Evolutionary conservation across 805 yeast species (phyloP), one percentile per base, ranked within the genome.

Genomic region (Metschnikowia borealis): DNA sequence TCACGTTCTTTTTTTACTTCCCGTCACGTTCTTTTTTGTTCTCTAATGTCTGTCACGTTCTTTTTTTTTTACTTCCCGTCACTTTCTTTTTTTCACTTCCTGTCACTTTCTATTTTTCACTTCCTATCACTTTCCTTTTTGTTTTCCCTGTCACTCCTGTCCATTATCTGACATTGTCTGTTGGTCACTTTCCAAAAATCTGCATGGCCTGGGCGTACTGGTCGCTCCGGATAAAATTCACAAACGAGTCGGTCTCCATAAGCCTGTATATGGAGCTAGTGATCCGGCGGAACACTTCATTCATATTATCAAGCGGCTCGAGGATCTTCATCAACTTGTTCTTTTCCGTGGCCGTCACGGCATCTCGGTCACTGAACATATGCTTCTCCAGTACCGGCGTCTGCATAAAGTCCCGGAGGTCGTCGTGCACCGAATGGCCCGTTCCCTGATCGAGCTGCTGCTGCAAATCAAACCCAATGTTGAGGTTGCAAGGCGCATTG

Each of bases 241-340:
- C 87, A 37, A 84, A 73, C 6, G 94, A 85, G 66, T 88, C 95
- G 34, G 65, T 74, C 56, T 84, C 86, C 85, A 88, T 82, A 65
- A 88, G 66, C 38, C 72, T 67, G 56, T 77, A 77, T 46, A 85
- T 74, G 41, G 77, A 78, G 10, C 57, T 46, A n/a, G 74, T 70
- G 6, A 85, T 79, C 18, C 69, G 68, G n/a, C 73, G 74, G 46
- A 80, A 78, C 14, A 79, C 65, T 1, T 76, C 53, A 26, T 50
- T 42, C 17, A 49, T 55, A 2, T 40, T 35, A 20, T 47, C 38
- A 13, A 58, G 46, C 23, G 43, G 45, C 18, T 21, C 43, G 18
- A 54, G 40, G 23, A 51, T 48, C 34, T 48, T 45, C 32, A 23
- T 31, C 47, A 54, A 46, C 32, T 48, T 49, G 15, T 17, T 26